A percentile compares a stretch with the other conserved stretches of the same genome.
phyloP scores from a whole-genome alignment of 2,329 filamentous ascomycete species.

The Drechslera avenae region DNA sequence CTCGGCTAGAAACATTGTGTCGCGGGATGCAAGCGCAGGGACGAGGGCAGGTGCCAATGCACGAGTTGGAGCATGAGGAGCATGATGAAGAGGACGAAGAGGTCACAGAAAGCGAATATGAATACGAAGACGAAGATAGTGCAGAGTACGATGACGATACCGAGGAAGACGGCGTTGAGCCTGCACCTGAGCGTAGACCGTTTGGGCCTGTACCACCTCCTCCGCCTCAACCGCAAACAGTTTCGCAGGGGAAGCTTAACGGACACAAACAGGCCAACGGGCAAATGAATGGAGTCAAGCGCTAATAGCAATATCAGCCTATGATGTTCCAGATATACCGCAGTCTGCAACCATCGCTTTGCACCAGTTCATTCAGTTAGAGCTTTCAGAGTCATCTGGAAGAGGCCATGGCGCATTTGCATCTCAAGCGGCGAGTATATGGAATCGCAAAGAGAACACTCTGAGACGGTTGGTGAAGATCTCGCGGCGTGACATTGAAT shows the following conservation, averaged over 20 bases:
- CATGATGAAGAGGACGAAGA: slow-evolving; percentile 60
- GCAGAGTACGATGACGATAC: slow-evolving; percentile 61
- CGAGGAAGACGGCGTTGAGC: slow-evolving; percentile 58
- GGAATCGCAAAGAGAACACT: neutral
- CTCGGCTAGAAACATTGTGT: slow-evolving; percentile 91
- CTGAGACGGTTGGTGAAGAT: no score
- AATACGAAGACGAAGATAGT: slow-evolving; percentile 53
- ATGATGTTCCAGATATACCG: slow-evolving; percentile 8
- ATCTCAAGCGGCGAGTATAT: neutral
- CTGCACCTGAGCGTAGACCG: slow-evolving; percentile 38
- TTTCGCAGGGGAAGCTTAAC: slow-evolving; percentile 43
- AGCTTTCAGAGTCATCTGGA: neutral
- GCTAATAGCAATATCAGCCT: slow-evolving; percentile 32
- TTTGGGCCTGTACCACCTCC: slow-evolving; percentile 48
- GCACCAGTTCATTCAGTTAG: neutral
- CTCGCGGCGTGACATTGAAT: no score
- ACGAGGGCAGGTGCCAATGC: slow-evolving; percentile 67
- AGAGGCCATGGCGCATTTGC: neutral
- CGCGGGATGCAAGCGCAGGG: slow-evolving; percentile 96
- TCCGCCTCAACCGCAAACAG: slow-evolving; percentile 41
- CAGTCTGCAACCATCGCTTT: slow-evolving; percentile 1
- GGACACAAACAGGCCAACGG: slow-evolving; percentile 48
- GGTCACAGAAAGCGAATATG: slow-evolving; percentile 51
- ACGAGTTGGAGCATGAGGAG: slow-evolving; percentile 47
- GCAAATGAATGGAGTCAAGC: slow-evolving; percentile 48